Evolutionary conservation across 1,139 yeast species (phyloP), one percentile per base, ranked within the genome.

Genomic region (Insectozyma bohioensis): DNA sequence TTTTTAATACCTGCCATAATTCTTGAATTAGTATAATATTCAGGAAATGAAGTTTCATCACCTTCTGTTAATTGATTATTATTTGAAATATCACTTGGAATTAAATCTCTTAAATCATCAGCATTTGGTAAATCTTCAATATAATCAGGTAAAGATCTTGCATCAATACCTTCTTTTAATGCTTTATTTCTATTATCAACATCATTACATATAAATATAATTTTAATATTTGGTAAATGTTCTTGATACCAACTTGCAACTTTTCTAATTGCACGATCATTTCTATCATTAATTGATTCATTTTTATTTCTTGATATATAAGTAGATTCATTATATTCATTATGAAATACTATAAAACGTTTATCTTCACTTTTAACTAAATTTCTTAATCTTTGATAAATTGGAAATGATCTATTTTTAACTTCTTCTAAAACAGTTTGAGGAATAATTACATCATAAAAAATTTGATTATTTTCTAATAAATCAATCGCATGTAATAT

Each of bases 401-500:
- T 81, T 2, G 98, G 97, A 49, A 81, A 77, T 28, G 95, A 85
- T 51, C 85, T 72, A 54, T 87, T 88, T 43, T 88, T 77, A 12
- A 90, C 96, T 58, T 94, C 97, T 49, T 94, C 97, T 28, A 94
- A 67, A 1, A 87, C 97, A 3, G 95, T 84, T 56, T 94, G 98
- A 2, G 97, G 96, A 11, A 94, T 65, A 36, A 94, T 82, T 14
- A 90, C 95, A 61, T 94, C 97, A 51, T 75, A 82, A 52, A 94
- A 87, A 37, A 86, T 82, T 28, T 76, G 73, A 23, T 72, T 70
- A 51, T 80, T 82, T 56, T 94, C 99, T 41, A 94, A 64, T 42
- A 92, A 63, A 57, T 92, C 98, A 42, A 94, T 90, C 6, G 95
- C 95, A 53, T 83, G 86, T 39, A 92, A 66, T 2, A 87, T 84